Evolutionary conservation across 768 basidiomycete species (phyloP).

Genomic region (Rhizopogon vesiculosus): DNA sequence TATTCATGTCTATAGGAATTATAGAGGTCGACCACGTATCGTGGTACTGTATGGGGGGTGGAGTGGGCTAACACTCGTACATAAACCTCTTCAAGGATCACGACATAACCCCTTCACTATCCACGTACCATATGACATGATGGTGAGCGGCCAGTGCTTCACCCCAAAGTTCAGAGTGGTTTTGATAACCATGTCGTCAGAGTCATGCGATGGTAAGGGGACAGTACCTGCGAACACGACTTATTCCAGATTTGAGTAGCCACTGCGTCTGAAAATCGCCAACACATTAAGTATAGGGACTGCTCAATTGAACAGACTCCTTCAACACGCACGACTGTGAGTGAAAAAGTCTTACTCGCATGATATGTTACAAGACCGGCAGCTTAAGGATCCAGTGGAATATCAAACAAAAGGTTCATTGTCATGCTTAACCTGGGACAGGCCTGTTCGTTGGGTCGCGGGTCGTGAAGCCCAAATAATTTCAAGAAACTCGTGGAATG

Average conservation of each 20-base stretch:
- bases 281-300: no score
- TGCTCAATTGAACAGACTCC: background rate
- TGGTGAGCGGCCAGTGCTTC: constrained; percentile 15
- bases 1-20: background rate
- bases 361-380: no score
- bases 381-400: no score
- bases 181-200: constrained; percentile 20
- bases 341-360: no score
- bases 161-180: constrained; percentile 15
- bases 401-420: no score
- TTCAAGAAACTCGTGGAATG: no score
- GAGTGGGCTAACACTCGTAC: constrained; percentile 37
- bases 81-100: constrained; percentile 31
- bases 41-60: constrained; percentile 30
- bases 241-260: no score
- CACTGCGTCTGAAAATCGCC: no score
- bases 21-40: constrained; percentile 10
- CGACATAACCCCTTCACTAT: constrained; percentile 11
- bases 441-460: no score
- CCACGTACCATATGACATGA: constrained; percentile 27
- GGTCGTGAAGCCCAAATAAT: no score
- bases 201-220: constrained; percentile 10
- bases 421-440: no score
- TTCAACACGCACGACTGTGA: no score
- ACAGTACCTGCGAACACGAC: background rate